These are phyloP conservation scores for Colletotrichum viniferum DNA, from an alignment of 2,329 filamentous ascomycete species.

Conservation along the genomic window DNA sequence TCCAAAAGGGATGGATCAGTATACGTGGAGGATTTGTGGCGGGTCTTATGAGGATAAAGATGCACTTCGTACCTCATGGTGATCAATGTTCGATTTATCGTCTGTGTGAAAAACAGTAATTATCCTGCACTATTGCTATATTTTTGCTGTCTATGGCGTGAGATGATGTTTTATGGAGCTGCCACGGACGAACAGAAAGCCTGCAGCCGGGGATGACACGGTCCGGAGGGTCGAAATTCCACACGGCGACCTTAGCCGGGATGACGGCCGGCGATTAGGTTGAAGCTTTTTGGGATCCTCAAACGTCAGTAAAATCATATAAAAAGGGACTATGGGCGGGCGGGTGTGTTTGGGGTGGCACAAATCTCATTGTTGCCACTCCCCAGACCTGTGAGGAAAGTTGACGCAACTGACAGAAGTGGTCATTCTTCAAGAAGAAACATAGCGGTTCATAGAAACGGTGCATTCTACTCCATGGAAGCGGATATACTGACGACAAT, in stretches of 20 bases:
- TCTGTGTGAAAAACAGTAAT: too few species aligned
- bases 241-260: neutral
- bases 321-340: neutral
- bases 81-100: rapidly evolving
- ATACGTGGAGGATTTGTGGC: neutral
- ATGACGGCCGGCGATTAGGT: neutral
- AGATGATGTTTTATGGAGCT: rapidly evolving
- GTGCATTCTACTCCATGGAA: neutral
- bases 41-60: rapidly evolving
- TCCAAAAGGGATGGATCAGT: too few species aligned
- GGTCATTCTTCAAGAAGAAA: rapidly evolving
- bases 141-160: neutral
- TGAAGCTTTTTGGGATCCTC: neutral
- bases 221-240: neutral
- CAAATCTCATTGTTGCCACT: too few species aligned
- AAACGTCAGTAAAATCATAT: neutral
- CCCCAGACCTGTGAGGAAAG: too few species aligned
- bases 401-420: neutral
- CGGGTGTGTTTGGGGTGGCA: too few species aligned
- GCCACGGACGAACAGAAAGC: neutral
- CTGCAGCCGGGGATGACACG: neutral
- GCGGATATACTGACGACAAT: neutral
- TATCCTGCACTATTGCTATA: too few species aligned
- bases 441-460: neutral
- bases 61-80: neutral